phyloP scores from a whole-genome alignment of 345 rosid genomes.

The Populus nigra region DNA sequence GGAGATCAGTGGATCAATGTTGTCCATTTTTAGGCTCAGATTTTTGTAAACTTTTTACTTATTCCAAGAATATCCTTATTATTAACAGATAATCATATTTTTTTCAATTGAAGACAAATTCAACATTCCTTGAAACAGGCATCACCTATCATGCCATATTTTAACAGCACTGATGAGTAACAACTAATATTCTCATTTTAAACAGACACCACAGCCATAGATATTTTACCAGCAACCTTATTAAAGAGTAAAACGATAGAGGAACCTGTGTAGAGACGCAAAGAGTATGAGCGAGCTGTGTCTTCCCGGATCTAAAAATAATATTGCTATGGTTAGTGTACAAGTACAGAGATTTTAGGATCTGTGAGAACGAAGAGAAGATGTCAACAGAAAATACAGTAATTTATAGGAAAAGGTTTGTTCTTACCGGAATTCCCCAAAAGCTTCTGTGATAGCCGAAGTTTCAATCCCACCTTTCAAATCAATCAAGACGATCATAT shows the following conservation, averaged over 20 bases:
- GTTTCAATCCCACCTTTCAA: slow-evolving; percentile 81
- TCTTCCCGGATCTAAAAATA: slow-evolving; percentile 76
- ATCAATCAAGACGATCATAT: neutral
- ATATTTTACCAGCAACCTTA: neutral
- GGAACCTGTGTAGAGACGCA: slow-evolving; percentile 84
- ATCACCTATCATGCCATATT: neutral
- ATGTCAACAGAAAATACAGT: neutral
- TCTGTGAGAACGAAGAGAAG: neutral
- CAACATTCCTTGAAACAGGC: neutral
- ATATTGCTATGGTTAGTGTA: neutral
- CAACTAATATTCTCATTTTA: neutral
- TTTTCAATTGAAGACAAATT: neutral
- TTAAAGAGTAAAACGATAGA: slow-evolving; percentile 15
- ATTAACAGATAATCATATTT: neutral
- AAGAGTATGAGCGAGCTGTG: slow-evolving; percentile 82
- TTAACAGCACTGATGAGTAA: neutral
- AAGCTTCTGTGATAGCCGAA: slow-evolving; percentile 77
- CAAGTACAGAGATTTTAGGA: neutral
- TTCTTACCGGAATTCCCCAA: slow-evolving; percentile 85
- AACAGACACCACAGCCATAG: neutral
- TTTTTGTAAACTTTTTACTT: neutral
- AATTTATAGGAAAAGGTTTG: neutral
- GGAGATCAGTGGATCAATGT: neutral
- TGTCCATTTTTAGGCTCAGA: neutral
- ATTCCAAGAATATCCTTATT: neutral